Evolutionary conservation across 1,284 basidiomycete species (phyloP).

Genomic region (Ceratorhiza oryzae-sativae): DNA sequence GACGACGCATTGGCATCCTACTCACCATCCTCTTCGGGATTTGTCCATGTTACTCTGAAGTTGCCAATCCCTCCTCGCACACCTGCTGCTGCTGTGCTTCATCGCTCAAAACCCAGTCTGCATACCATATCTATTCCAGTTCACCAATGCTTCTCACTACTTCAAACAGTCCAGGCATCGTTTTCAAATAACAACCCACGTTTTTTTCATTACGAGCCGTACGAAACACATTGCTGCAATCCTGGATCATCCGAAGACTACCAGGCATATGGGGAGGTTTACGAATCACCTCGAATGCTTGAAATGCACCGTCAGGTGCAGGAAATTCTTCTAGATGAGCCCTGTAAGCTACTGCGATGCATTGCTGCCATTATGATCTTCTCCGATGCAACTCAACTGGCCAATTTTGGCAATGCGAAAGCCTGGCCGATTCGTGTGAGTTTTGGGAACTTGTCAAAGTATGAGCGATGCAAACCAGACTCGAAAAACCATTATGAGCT

Average conservation of each 20-base stretch:
- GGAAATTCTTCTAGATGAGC: constrained; percentile 39
- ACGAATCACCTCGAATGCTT: constrained; percentile 7
- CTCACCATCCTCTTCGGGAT: not conserved
- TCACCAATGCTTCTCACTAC: not conserved
- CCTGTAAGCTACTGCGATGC: constrained; percentile 45
- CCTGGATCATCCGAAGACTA: not conserved
- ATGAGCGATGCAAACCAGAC: constrained; percentile 45
- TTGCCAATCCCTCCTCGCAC: not conserved
- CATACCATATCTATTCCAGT: not conserved
- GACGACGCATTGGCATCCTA: not conserved
- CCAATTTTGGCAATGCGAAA: constrained; percentile 49
- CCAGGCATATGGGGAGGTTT: not conserved
- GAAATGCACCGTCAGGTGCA: not conserved
- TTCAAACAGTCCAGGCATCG: not conserved
- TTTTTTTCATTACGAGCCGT: constrained; percentile 24
- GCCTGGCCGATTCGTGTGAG: constrained; percentile 50
- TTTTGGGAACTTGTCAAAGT: constrained; percentile 50
- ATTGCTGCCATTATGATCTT: constrained; percentile 50
- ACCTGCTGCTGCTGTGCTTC: not conserved
- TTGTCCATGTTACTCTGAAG: not conserved
- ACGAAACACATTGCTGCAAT: not conserved
- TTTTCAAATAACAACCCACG: constrained; percentile 3
- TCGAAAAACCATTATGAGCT: constrained; percentile 47
- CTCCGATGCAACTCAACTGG: constrained; percentile 52
- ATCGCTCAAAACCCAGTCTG: not conserved